Conservation (phyloP, 345 rosid genomes). For the Corchorus capsularis region DNA sequence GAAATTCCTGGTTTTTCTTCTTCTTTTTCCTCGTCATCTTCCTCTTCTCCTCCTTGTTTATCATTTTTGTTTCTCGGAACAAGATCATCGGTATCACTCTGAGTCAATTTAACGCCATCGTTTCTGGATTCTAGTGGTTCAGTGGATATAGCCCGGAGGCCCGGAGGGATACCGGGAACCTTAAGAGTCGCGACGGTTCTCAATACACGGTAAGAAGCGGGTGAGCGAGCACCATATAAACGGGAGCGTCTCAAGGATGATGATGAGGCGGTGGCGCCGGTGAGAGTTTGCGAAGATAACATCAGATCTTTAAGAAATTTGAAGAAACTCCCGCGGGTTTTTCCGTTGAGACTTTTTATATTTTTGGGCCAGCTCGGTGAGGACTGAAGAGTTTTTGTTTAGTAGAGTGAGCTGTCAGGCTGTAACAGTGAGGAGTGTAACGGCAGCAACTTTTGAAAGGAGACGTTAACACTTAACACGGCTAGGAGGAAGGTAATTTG, state of each 20-base stretch:
- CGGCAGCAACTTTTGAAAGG: slow-evolving; percentile 8
- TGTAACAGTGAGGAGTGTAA: neutral
- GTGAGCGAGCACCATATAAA: slow-evolving; percentile 21
- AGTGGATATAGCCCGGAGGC: slow-evolving; percentile 34
- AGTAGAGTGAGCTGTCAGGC: too few relatives aligned
- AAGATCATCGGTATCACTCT: neutral
- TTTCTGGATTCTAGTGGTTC: slow-evolving; percentile 31
- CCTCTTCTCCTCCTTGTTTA: slow-evolving; percentile 28
- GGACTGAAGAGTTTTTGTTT: neutral
- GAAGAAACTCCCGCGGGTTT: slow-evolving; percentile 8
- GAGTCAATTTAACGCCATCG: neutral
- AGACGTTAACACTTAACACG: neutral
- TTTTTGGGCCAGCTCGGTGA: neutral
- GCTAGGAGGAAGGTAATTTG: slow-evolving; percentile 12
- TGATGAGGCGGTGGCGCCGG: slow-evolving; percentile 38
- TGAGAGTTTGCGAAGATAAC: slow-evolving; percentile 43
- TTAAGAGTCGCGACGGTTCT: slow-evolving; percentile 9
- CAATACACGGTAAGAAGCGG: slow-evolving; percentile 13
- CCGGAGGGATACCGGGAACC: slow-evolving; percentile 28
- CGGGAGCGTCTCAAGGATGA: slow-evolving; percentile 33
- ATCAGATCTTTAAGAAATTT: slow-evolving; percentile 23
- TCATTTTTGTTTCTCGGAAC: slow-evolving; percentile 21
- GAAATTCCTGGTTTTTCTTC: slow-evolving; percentile 54
- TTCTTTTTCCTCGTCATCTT: slow-evolving; percentile 34
- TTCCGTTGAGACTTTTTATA: neutral